phyloP scores from a whole-genome alignment of 805 yeast genomes.

The Tetrapisispora nanseiensis region DNA sequence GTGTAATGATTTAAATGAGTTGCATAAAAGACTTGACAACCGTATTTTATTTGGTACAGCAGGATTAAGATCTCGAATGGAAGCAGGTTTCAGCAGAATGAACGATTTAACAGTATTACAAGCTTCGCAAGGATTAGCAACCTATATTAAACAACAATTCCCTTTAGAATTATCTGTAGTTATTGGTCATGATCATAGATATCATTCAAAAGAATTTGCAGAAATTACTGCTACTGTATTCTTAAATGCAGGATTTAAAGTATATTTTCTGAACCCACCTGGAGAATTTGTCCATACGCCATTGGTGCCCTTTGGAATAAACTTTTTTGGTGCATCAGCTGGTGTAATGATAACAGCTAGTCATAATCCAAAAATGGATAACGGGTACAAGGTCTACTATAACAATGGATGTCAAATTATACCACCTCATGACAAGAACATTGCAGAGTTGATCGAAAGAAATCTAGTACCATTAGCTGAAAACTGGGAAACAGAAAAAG shows the following conservation, averaged over 20 bases:
- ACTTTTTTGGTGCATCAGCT: conserved; percentile 48
- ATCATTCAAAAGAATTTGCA: conserved; percentile 71
- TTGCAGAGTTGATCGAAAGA: conserved; percentile 51
- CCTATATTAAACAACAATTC: conserved; percentile 32
- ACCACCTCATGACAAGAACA: conserved; percentile 76
- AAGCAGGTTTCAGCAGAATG: conserved; percentile 83
- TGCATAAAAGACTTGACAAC: conserved; percentile 42
- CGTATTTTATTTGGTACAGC: conserved; percentile 88
- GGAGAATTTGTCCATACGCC: conserved; percentile 65
- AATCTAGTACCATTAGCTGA: conserved; percentile 53
- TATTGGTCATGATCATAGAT: conserved; percentile 87
- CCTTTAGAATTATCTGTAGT: conserved; percentile 36
- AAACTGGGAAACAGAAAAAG: conserved; percentile 39
- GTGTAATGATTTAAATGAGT: conserved; percentile 31
- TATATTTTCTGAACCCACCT: conserved; percentile 41
- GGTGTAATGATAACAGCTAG: conserved; percentile 94
- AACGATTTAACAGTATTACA: conserved; percentile 82
- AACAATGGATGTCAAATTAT: conserved; percentile 91
- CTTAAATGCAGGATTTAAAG: conserved; percentile 54
- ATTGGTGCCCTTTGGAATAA: conserved; percentile 80
- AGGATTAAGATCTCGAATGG: conserved; percentile 81
- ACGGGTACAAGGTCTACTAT: conserved; percentile 93
- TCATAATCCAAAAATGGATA: conserved; percentile 76
- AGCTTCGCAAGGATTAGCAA: conserved; percentile 76
- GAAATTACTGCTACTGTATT: conserved; percentile 70